These are phyloP conservation scores for Agarophyton chilense DNA, from an alignment of 23 red algal genomes.

Conservation along the genomic window DNA sequence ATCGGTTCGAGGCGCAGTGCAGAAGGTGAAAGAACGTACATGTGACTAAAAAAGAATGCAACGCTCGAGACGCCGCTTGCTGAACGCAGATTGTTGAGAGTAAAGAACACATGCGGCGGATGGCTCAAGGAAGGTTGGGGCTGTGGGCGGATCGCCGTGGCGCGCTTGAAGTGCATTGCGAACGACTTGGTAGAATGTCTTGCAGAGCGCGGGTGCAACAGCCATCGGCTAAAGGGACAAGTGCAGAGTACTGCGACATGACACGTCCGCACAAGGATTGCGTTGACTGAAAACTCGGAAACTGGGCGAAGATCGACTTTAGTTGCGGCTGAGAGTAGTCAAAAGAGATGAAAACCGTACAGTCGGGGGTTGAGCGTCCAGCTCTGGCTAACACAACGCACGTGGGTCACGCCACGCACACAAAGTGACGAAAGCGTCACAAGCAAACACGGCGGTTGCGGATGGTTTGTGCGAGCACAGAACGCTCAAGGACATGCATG, in stretches of 20 bases:
- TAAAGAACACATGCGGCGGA: no score
- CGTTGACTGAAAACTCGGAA: no score
- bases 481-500: background rate
- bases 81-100: background rate
- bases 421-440: background rate
- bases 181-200: background rate
- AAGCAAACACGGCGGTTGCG: background rate
- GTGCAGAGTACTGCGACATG: background rate
- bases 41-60: background rate
- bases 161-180: background rate
- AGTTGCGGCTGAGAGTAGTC: no score
- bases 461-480: background rate
- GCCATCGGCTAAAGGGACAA: no score
- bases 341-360: background rate
- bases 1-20: background rate
- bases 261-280: background rate
- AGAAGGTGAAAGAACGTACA: background rate
- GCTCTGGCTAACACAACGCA: conserved; percentile 8
- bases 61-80: background rate
- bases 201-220: no score
- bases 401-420: background rate
- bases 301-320: no score
- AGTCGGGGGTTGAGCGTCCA: background rate
- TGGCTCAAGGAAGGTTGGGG: background rate
- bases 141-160: background rate